phyloP scores from a whole-genome alignment of 352 stramenopile species.

The Achlya hypogyna region DNA sequence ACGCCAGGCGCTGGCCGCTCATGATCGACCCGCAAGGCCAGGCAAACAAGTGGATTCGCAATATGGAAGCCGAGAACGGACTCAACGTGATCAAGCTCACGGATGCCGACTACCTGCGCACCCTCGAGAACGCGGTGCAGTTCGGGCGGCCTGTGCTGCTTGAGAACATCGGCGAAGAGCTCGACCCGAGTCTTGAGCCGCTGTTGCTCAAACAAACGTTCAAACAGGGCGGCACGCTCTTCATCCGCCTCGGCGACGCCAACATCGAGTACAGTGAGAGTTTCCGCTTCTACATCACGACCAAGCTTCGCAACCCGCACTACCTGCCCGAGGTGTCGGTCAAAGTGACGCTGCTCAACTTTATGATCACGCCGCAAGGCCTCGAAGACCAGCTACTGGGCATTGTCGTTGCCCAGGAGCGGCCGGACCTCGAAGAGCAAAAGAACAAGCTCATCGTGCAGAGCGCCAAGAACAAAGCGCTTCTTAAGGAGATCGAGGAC shows the following conservation, averaged over 20 bases:
- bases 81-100: slow-evolving; percentile 92
- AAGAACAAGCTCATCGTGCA: slow-evolving; percentile 91
- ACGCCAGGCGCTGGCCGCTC: slow-evolving; percentile 88
- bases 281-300: slow-evolving; percentile 94
- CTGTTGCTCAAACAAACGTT: slow-evolving; percentile 92
- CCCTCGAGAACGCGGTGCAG: slow-evolving; percentile 88
- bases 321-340: slow-evolving; percentile 91
- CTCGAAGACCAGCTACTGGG: slow-evolving; percentile 89
- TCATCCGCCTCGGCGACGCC: slow-evolving; percentile 87
- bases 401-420: slow-evolving; percentile 88
- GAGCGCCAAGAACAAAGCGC: slow-evolving; percentile 83
- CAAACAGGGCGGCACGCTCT: slow-evolving; percentile 88
- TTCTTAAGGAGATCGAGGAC: slow-evolving; percentile 92
- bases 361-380: slow-evolving; percentile 92
- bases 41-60: slow-evolving; percentile 93
- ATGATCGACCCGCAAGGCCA: slow-evolving; percentile 94
- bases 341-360: slow-evolving; percentile 91
- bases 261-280: slow-evolving; percentile 87
- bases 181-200: slow-evolving; percentile 89
- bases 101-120: slow-evolving; percentile 88
- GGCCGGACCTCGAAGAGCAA: slow-evolving; percentile 88
- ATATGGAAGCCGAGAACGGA: slow-evolving; percentile 87
- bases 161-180: slow-evolving; percentile 88
- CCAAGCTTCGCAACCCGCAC: slow-evolving; percentile 89
- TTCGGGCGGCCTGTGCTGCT: slow-evolving; percentile 88